These are phyloP conservation scores for Backusella tarrabulga DNA, from an alignment of 192 early-diverging fungal species.

Conservation along the genomic window DNA sequence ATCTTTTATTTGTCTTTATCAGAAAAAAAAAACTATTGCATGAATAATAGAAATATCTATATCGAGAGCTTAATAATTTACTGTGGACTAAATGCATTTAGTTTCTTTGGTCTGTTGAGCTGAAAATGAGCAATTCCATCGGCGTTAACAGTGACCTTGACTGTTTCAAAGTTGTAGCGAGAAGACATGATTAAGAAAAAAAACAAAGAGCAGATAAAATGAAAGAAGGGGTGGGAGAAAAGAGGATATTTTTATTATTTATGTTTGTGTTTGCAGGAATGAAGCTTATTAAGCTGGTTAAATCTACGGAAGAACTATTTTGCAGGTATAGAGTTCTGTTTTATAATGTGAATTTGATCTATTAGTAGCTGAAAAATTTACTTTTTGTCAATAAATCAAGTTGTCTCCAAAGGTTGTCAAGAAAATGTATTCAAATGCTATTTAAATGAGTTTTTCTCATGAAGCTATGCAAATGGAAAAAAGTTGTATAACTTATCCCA, in stretches of 20 bases:
- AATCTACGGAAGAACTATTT: not conserved
- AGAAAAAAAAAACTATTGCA: not conserved
- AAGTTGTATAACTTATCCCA: too few relatives aligned
- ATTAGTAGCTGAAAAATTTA: not conserved
- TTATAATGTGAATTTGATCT: not conserved
- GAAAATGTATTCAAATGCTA: too few relatives aligned
- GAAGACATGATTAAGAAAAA: not conserved
- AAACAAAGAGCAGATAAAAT: not conserved
- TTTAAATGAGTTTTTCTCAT: too few relatives aligned
- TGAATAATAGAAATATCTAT: not conserved
- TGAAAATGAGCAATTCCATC: constrained; percentile 77
- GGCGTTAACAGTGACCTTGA: constrained; percentile 55
- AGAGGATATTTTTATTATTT: not conserved
- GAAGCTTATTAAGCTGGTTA: not conserved
- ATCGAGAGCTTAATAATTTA: constrained; percentile 16
- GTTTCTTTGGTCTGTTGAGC: constrained; percentile 76
- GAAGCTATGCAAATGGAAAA: too few relatives aligned
- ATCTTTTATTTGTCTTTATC: constrained; percentile 62
- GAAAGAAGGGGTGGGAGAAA: not conserved
- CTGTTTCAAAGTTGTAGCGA: constrained; percentile 41
- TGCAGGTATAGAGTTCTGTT: not conserved
- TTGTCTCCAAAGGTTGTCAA: too few relatives aligned
- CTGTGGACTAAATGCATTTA: constrained; percentile 79
- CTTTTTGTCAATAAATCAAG: too few relatives aligned
- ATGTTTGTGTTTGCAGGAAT: not conserved